Evolutionary conservation across 2,329 filamentous ascomycete species (phyloP).

Genomic region (Dothistroma septosporum): DNA sequence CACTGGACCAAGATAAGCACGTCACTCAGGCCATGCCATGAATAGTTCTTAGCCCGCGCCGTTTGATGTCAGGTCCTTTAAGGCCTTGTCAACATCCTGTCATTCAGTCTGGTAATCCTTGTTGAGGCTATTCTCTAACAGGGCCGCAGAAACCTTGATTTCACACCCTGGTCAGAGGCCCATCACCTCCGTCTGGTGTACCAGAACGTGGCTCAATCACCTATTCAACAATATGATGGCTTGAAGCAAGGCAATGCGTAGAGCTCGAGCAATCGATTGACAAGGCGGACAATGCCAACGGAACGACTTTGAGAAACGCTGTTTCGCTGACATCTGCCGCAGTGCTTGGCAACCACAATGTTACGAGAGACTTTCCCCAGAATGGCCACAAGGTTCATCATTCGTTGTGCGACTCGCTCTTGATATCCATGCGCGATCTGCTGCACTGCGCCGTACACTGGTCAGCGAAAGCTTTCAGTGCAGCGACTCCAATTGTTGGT

Average conservation of each 20-base stretch:
- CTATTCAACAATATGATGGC: not conserved
- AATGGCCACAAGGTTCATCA: not conserved
- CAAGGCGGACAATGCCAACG: not conserved
- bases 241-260: not conserved
- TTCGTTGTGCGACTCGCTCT: not conserved
- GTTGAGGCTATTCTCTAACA: not conserved
- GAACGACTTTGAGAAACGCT: not conserved
- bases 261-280: not conserved
- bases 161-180: not conserved
- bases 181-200: not conserved
- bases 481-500: not conserved
- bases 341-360: not conserved
- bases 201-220: not conserved
- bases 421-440: not conserved
- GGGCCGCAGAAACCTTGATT: not conserved
- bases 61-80: not conserved
- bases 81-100: not conserved
- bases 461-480: not conserved
- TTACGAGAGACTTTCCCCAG: not conserved
- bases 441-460: not conserved
- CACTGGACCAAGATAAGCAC: not conserved
- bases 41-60: not conserved
- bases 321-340: not conserved
- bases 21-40: not conserved
- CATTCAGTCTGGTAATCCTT: not conserved